phyloP scores from a whole-genome alignment of 2,329 filamentous ascomycete genomes.

The Xylaria sp. region DNA sequence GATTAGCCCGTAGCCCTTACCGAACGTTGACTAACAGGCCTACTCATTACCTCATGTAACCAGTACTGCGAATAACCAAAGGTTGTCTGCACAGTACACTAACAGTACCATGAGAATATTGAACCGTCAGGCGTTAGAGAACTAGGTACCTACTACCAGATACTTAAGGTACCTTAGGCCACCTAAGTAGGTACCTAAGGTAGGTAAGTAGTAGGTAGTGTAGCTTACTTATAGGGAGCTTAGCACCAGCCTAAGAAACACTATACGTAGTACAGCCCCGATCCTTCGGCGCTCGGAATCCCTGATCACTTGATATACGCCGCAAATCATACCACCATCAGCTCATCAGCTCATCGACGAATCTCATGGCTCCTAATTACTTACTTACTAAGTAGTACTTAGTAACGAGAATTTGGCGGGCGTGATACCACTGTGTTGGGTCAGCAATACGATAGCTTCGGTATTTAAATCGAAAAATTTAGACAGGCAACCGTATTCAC shows the following conservation, averaged over 20 bases:
- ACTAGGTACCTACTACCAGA: no score
- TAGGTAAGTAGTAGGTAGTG: background rate
- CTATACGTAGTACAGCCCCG: constrained; percentile 24
- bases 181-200: background rate
- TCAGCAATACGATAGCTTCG: background rate
- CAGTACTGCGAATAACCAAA: background rate
- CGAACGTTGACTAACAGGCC: background rate
- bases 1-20: background rate
- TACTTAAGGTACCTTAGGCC: no score
- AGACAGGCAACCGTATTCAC: background rate
- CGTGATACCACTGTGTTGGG: constrained; percentile 18
- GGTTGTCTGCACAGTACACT: background rate
- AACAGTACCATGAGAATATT: background rate
- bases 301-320: constrained; percentile 27
- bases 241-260: constrained; percentile 13
- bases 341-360: constrained; percentile 33
- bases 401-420: constrained; percentile 33
- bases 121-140: background rate
- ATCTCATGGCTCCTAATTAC: constrained; percentile 21
- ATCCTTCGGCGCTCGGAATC: background rate
- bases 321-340: constrained; percentile 37
- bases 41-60: background rate
- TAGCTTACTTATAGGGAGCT: background rate
- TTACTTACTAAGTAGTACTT: no score
- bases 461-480: constrained; percentile 21